Percentiles rank a stretch among this genome's conserved stretches.
phyloP scores from a whole-genome alignment of 805 yeast genomes.

The Candida sakaeoensis region DNA sequence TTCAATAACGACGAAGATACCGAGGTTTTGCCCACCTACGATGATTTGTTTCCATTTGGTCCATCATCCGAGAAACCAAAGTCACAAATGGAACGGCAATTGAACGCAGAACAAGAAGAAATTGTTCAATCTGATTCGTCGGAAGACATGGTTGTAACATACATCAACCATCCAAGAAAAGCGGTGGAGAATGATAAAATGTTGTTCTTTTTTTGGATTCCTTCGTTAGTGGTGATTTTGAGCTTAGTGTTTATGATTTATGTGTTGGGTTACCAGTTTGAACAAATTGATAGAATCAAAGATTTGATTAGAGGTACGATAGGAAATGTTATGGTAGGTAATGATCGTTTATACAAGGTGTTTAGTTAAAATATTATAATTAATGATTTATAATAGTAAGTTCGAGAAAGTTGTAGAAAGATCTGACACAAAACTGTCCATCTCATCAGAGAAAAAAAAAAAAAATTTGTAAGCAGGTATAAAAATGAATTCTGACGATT shows the following conservation, averaged over 20 bases:
- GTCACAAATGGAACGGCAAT: slow-evolving; percentile 27
- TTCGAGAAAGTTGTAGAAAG: not conserved
- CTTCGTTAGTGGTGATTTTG: slow-evolving; percentile 58
- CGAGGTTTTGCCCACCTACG: slow-evolving; percentile 59
- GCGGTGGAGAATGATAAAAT: slow-evolving; percentile 69
- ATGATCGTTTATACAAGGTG: slow-evolving; percentile 37
- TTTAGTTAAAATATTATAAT: slow-evolving; percentile 17
- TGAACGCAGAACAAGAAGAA: slow-evolving; percentile 18
- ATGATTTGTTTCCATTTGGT: slow-evolving; percentile 67
- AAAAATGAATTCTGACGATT: slow-evolving; percentile 10
- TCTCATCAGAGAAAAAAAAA: slow-evolving; percentile 4
- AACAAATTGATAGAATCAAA: slow-evolving; percentile 32
- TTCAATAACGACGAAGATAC: slow-evolving; percentile 32
- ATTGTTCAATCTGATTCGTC: slow-evolving; percentile 36
- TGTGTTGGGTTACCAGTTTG: slow-evolving; percentile 33
- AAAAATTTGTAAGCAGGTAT: not conserved
- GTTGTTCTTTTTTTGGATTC: slow-evolving; percentile 89
- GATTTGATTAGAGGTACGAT: slow-evolving; percentile 30
- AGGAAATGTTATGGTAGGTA: slow-evolving; percentile 43
- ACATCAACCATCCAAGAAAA: slow-evolving; percentile 42
- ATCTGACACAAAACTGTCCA: slow-evolving; percentile 5
- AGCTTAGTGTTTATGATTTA: slow-evolving; percentile 44
- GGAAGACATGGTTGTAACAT: slow-evolving; percentile 42
- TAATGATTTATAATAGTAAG: not conserved
- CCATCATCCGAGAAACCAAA: slow-evolving; percentile 31